A percentile compares a stretch with the other conserved stretches of the same genome.
Evolutionary conservation across 2,329 filamentous ascomycete species (phyloP).

Genomic region (Sporothrix phasma): DNA sequence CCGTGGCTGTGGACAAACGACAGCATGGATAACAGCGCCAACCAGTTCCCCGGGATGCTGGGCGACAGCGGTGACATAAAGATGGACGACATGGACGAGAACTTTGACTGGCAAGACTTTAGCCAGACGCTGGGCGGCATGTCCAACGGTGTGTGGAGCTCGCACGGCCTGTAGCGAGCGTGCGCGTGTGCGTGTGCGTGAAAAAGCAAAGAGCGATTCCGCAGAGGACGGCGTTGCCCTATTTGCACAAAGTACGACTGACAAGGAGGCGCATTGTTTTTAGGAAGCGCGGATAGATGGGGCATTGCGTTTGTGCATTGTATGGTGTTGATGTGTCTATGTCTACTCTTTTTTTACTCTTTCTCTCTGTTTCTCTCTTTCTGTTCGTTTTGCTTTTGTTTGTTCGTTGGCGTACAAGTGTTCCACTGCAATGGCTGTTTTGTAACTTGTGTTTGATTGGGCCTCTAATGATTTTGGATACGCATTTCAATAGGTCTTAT

Average conservation of each 20-base stretch:
- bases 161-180: constrained; percentile 15
- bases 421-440: too few relatives aligned
- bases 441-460: too few relatives aligned
- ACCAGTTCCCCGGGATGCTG: constrained; percentile 16
- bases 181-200: too few relatives aligned
- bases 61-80: constrained; percentile 26
- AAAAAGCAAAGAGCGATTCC: too few relatives aligned
- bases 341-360: background rate
- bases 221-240: too few relatives aligned
- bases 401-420: too few relatives aligned
- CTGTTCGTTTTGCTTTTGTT: background rate
- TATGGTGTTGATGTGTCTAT: background rate
- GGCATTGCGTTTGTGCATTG: too few relatives aligned
- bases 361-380: background rate
- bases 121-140: constrained; percentile 27
- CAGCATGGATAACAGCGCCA: background rate
- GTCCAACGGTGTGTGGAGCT: constrained; percentile 22
- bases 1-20: constrained; percentile 45
- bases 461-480: too few relatives aligned
- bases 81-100: constrained; percentile 31
- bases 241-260: background rate
- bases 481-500: too few relatives aligned
- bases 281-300: background rate
- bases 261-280: background rate
- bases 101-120: constrained; percentile 31